phyloP scores from a whole-genome alignment of 1,139 yeast genomes.

The Hemisphaericaspora xylanilytica region DNA sequence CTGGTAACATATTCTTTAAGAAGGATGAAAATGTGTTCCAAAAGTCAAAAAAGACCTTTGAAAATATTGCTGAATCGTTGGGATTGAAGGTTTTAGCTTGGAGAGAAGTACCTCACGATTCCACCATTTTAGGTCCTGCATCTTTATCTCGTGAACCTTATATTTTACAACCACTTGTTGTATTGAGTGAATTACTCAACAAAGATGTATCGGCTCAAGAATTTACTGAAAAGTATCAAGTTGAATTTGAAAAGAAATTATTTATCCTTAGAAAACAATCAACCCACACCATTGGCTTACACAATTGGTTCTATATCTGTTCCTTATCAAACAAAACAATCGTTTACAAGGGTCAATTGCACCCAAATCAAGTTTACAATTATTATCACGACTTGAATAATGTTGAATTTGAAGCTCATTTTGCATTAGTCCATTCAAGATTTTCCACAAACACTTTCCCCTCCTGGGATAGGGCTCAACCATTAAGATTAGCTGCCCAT shows the following conservation, averaged over 20 bases:
- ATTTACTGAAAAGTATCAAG: conserved; percentile 57
- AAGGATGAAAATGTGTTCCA: conserved; percentile 67
- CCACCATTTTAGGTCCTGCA: conserved; percentile 91
- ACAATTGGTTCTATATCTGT: conserved; percentile 97
- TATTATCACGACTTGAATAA: conserved; percentile 91
- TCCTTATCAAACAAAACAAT: conserved; percentile 86
- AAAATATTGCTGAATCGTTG: conserved; percentile 69
- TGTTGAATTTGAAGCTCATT: conserved; percentile 91
- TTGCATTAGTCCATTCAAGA: conserved; percentile 94
- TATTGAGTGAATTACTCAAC: conserved; percentile 58
- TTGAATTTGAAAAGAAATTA: conserved; percentile 76
- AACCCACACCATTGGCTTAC: conserved; percentile 86
- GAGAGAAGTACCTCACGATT: conserved; percentile 96
- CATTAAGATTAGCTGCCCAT: conserved; percentile 95
- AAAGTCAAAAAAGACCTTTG: conserved; percentile 74
- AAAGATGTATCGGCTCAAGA: conserved; percentile 45
- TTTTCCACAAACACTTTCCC: conserved; percentile 98
- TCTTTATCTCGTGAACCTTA: conserved; percentile 91
- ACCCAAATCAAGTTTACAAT: conserved; percentile 92
- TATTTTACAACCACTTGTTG: conserved; percentile 85
- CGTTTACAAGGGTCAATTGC: conserved; percentile 96
- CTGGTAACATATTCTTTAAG: conserved; percentile 90
- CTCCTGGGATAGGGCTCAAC: conserved; percentile 99
- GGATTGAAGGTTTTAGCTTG: conserved; percentile 87
- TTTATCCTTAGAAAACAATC: conserved; percentile 87